Conservation (phyloP, 805 yeast species). For the Wickerhamiella qilinensis region DNA sequence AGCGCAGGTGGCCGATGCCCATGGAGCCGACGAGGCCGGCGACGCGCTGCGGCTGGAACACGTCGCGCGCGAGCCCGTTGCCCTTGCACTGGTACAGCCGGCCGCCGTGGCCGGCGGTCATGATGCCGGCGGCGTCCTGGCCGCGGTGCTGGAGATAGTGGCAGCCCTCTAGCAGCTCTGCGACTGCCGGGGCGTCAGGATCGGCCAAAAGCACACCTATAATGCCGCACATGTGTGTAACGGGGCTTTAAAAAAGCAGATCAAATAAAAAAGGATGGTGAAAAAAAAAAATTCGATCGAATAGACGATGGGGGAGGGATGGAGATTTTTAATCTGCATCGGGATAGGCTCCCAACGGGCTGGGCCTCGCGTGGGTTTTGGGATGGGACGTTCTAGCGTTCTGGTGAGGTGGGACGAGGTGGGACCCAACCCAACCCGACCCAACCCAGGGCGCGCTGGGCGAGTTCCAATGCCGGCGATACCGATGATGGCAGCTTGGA, state of each 20-base stretch:
- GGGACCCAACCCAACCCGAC: too few species aligned
- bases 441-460: too few species aligned
- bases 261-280: background rate
- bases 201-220: conserved; percentile 76
- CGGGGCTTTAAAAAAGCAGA: background rate
- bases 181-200: conserved; percentile 55
- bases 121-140: conserved; percentile 99
- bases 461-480: too few species aligned
- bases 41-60: conserved; percentile 74
- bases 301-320: too few species aligned
- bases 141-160: conserved; percentile 93
- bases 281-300: background rate
- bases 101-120: conserved; percentile 87
- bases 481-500: too few species aligned
- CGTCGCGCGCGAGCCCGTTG: conserved; percentile 97
- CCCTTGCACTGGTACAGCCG: conserved; percentile 95
- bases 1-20: conserved; percentile 89
- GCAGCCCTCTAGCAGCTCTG: conserved; percentile 84
- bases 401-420: too few species aligned
- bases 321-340: too few species aligned
- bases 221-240: conserved; percentile 75
- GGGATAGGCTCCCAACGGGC: too few species aligned
- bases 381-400: too few species aligned
- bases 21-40: conserved; percentile 71
- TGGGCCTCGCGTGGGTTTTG: too few species aligned